These are phyloP conservation scores for Podospora anserina DNA, from an alignment of 495 filamentous ascomycete genomes.

Conservation along the genomic window DNA sequence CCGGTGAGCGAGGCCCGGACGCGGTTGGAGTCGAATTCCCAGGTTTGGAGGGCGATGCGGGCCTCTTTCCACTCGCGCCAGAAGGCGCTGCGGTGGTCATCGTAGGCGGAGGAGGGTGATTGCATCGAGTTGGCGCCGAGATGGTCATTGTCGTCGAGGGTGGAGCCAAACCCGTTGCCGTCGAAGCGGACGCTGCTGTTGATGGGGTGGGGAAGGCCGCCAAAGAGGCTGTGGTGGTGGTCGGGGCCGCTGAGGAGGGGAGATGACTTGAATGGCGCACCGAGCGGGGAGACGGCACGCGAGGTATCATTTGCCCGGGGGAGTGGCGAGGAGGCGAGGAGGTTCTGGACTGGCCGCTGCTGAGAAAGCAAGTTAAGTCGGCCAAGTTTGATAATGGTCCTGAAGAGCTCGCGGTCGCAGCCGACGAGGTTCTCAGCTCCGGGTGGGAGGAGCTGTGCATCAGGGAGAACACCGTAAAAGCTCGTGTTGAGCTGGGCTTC, in stretches of 20 bases:
- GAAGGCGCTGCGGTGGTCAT: constrained; percentile 60
- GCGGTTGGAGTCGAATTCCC: constrained; percentile 64
- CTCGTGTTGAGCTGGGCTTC: constrained; percentile 78
- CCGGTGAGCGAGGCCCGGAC: constrained; percentile 43
- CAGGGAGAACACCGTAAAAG: constrained; percentile 59
- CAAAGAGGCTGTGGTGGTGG: constrained; percentile 25
- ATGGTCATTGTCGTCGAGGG: constrained; percentile 47
- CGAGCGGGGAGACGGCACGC: constrained; percentile 36
- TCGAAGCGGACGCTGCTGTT: constrained; percentile 51
- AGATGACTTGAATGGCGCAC: constrained; percentile 51
- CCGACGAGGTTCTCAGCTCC: constrained; percentile 76
- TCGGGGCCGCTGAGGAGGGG: constrained; percentile 16
- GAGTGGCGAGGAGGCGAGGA: constrained; percentile 29
- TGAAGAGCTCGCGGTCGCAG: constrained; percentile 79
- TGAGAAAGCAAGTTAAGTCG: constrained; percentile 88
- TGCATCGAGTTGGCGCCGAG: constrained; percentile 30
- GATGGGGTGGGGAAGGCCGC: constrained; percentile 20
- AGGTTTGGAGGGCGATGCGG: constrained; percentile 70
- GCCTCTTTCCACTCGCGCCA: constrained; percentile 85
- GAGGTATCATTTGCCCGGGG: constrained; percentile 18
- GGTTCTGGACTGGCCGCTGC: constrained; percentile 54
- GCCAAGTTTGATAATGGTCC: constrained; percentile 71
- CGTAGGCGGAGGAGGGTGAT: constrained; percentile 39
- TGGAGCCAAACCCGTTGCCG: constrained; percentile 57
- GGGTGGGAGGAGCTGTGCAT: constrained; percentile 60